Evolutionary conservation across 1,284 basidiomycete species (phyloP).

Genomic region (Trichosporon coremiiforme): DNA sequence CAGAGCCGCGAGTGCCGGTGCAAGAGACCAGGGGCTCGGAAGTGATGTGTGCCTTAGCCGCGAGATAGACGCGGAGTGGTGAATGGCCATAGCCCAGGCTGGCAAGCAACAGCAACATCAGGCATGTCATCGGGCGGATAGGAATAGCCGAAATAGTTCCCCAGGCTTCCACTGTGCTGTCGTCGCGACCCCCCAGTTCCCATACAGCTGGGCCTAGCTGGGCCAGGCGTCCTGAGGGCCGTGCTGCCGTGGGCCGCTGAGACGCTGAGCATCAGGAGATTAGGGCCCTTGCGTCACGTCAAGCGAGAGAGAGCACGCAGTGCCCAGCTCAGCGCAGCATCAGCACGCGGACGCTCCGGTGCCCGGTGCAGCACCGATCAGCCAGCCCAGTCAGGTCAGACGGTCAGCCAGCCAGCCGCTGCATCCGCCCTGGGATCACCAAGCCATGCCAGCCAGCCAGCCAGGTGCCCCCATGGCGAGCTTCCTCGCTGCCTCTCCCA

Average conservation of each 20-base stretch:
- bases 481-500: slow-evolving; percentile 5
- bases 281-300: slow-evolving; percentile 14
- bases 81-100: slow-evolving; percentile 8
- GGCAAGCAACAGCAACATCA: slow-evolving; percentile 2
- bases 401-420: not conserved
- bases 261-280: not conserved
- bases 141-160: slow-evolving; percentile 20
- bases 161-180: slow-evolving; percentile 15
- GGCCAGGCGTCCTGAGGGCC: not conserved
- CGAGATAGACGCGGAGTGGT: not conserved
- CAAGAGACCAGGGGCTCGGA: not conserved
- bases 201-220: not conserved
- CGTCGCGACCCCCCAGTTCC: not conserved
- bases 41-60: slow-evolving; percentile 6
- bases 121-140: slow-evolving; percentile 11
- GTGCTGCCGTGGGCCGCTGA: slow-evolving; percentile 8
- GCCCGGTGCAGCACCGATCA: slow-evolving; percentile 2
- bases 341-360: not conserved
- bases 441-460: not conserved
- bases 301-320: not conserved
- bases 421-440: not conserved
- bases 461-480: not conserved
- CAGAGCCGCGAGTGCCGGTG: not conserved
- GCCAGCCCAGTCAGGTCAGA: not conserved
- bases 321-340: too few relatives aligned